Base-by-base conservation (phyloP, 1,284 basidiomycete genomes). In the Ganoderma resinaceum region DNA sequence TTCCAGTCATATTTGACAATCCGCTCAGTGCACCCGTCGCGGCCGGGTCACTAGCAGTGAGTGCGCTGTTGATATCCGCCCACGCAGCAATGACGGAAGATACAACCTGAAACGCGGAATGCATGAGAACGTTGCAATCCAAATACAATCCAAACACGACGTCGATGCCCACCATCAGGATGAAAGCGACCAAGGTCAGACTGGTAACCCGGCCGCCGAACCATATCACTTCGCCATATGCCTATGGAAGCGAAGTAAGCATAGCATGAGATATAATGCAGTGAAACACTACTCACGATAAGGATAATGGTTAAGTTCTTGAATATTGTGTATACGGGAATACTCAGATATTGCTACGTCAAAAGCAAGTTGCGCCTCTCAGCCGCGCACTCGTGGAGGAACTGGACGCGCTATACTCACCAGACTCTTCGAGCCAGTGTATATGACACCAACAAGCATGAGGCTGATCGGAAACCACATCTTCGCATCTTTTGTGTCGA, bases 301-400 rank as follows among this genome's bases (percentile, higher is more conserved):
- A 99, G 87, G 74, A 99, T 99, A 77, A 99, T 99, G 35, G 98
- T 98, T 75, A 99, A 80, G 80, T 99, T 99, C 83, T 99, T 99
- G 90, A 99, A 99, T 74, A 99, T 99, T 3, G 98, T 97, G 81
- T 96, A 97, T 35, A 97, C 91, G 0, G 96, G 96, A 79, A 98
- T 97, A 71, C 89, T 93, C 61, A 98, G 85, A 81, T 90, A 95
- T 95, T 97, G 96, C 95, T 97, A 76, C 11, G 23, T 42, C 37
- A 4, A 55, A 29, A 37, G 1, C n/a, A 11, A 12, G 58, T 26
- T 12, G 18, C 12, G 29, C 7, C 2, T 4, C 29, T 52, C 46
- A 20, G n/a, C 29, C 23, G 23, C 9, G 16, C 9, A 43, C 7
- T 43, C 60, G 59, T 29, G 26, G n/a, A 18, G 20, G n/a, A 49